Percentiles rank a stretch among this genome's conserved stretches.
phyloP scores from a whole-genome alignment of 2,329 filamentous ascomycete species.

The Shiraia sp. region DNA sequence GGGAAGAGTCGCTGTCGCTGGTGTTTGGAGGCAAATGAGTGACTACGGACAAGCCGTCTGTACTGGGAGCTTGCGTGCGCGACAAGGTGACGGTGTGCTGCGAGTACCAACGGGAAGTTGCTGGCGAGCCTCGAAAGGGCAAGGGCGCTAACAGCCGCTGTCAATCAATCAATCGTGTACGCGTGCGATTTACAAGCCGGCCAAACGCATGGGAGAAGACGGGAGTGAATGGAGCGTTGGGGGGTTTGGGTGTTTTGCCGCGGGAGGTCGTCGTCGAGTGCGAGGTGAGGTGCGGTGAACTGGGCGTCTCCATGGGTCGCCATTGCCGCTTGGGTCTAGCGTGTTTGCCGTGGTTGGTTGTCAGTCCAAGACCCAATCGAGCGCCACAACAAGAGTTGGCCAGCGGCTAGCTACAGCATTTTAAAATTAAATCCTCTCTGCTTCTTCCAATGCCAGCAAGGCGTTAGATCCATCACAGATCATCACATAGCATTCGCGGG shows the following conservation, averaged over 20 bases:
- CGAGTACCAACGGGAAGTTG: conserved; percentile 19
- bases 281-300: conserved; percentile 19
- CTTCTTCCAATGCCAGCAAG: no score
- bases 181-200: conserved; percentile 27
- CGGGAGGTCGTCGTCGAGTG: conserved; percentile 12
- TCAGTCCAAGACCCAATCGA: no score
- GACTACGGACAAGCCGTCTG: conserved; percentile 52
- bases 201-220: conserved; percentile 29
- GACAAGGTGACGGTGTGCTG: conserved; percentile 49
- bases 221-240: conserved; percentile 14
- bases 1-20: conserved; percentile 29
- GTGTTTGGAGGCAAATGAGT: conserved; percentile 44
- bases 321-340: conserved; percentile 25
- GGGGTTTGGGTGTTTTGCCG: conserved; percentile 15
- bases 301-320: conserved; percentile 17
- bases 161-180: conserved; percentile 31
- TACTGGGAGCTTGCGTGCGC: conserved; percentile 45
- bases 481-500: no score
- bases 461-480: no score
- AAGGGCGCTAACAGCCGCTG: conserved; percentile 31
- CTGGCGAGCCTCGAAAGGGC: conserved; percentile 29
- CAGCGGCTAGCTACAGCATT: no score
- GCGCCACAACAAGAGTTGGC: conserved; percentile 13
- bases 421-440: no score
- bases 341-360: no score